Percentiles rank a stretch among this genome's conserved stretches.
Evolutionary conservation across 768 basidiomycete genomes (phyloP).

Genomic region (Amylocystis lapponica): DNA sequence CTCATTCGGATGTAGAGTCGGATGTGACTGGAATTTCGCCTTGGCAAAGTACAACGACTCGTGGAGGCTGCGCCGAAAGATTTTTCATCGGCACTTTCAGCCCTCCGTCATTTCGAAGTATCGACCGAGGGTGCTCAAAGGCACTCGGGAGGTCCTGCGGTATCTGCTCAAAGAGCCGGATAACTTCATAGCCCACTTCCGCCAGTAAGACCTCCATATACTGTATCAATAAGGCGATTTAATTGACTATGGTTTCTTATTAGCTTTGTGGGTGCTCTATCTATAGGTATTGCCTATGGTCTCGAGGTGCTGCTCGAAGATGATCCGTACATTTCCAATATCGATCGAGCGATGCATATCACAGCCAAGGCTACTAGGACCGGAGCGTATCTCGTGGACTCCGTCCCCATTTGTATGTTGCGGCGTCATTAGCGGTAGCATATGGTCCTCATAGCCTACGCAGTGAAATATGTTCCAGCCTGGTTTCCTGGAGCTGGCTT

Average conservation of each 20-base stretch:
- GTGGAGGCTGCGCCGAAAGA: slow-evolving; percentile 38
- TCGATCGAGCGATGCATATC: slow-evolving; percentile 2
- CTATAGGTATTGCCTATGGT: slow-evolving; percentile 43
- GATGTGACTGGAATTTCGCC: slow-evolving; percentile 36
- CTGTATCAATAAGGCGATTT: no score
- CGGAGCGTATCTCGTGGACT: slow-evolving; percentile 10
- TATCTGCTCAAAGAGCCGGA: slow-evolving; percentile 31
- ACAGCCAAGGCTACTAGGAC: slow-evolving; percentile 2
- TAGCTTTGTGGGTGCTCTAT: slow-evolving; percentile 36
- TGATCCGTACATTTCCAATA: slow-evolving; percentile 10
- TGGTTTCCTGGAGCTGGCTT: slow-evolving; percentile 18
- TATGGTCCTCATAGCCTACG: not conserved
- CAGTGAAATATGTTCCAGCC: slow-evolving; percentile 15
- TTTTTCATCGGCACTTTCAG: slow-evolving; percentile 39
- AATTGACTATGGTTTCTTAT: slow-evolving; percentile 4
- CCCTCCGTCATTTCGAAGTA: slow-evolving; percentile 26
- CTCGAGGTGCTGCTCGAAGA: slow-evolving; percentile 31
- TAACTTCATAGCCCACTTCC: slow-evolving; percentile 30
- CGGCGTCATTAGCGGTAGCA: not conserved
- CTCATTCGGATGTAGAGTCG: slow-evolving; percentile 39
- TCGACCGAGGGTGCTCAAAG: slow-evolving; percentile 26
- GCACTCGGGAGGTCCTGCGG: slow-evolving; percentile 27
- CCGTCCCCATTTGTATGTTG: slow-evolving; percentile 10
- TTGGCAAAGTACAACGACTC: slow-evolving; percentile 34
- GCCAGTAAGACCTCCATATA: slow-evolving; percentile 33